Evolutionary conservation across 129 eudicot species (phyloP).

Genomic region (Flaveria sonorensis): DNA sequence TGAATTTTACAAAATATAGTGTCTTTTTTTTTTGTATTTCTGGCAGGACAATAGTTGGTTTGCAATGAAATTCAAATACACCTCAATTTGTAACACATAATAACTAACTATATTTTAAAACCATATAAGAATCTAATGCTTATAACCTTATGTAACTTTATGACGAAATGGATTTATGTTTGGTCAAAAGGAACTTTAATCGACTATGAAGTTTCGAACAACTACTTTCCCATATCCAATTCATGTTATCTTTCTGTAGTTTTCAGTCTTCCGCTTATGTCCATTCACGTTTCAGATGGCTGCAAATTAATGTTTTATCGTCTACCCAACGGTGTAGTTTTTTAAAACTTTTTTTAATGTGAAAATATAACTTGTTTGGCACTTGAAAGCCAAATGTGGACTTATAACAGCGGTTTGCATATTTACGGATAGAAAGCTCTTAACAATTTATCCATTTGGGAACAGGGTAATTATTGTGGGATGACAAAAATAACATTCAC

Average conservation of each 20-base stretch:
- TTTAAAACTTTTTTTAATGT: not conserved
- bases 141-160: not conserved
- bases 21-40: not conserved
- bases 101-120: not conserved
- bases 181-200: not conserved
- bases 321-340: not conserved
- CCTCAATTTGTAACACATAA: slow-evolving; percentile 8
- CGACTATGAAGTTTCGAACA: not conserved
- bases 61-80: not conserved
- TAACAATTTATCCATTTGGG: not conserved
- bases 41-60: not conserved
- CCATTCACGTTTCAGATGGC: not conserved
- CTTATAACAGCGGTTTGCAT: not conserved
- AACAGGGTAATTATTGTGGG: not conserved
- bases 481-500: not conserved
- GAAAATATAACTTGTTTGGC: slow-evolving; percentile 8
- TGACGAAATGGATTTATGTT: not conserved
- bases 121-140: not conserved
- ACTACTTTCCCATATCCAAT: not conserved
- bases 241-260: not conserved
- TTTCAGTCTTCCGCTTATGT: not conserved
- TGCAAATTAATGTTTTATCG: not conserved
- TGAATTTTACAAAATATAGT: not conserved
- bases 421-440: not conserved
- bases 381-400: not conserved